phyloP scores from a whole-genome alignment of 495 filamentous ascomycete genomes.

The Pyronema omphalodes region DNA sequence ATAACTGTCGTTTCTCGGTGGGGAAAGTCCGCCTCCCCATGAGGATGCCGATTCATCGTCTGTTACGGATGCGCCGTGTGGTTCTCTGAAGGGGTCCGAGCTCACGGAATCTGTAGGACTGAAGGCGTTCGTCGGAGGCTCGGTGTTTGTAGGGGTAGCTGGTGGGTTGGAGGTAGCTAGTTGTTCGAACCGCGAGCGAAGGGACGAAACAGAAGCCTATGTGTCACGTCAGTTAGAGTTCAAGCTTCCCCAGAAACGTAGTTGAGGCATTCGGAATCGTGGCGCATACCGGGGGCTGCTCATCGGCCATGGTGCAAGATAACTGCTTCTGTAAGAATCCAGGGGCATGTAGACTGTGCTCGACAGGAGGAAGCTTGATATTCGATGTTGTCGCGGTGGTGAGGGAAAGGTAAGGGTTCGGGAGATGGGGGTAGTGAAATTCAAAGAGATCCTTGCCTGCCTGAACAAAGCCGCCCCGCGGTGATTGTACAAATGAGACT shows the following conservation, averaged over 20 bases:
- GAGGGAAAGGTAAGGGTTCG: background rate
- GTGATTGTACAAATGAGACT: background rate
- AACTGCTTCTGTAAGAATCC: background rate
- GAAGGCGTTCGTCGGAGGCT: constrained; percentile 27
- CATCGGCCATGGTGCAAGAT: constrained; percentile 4
- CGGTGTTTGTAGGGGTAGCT: constrained; percentile 24
- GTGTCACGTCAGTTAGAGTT: background rate
- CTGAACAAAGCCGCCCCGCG: background rate
- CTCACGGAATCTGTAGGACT: constrained; percentile 31
- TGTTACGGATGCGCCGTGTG: background rate
- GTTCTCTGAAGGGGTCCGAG: constrained; percentile 15
- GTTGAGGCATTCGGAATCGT: background rate
- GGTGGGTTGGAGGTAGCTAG: constrained; percentile 41
- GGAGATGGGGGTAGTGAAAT: background rate
- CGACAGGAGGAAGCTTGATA: background rate
- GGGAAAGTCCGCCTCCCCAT: background rate
- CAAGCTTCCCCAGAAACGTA: background rate
- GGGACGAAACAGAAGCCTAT: constrained; percentile 55
- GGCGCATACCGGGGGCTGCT: constrained; percentile 1
- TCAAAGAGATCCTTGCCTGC: background rate
- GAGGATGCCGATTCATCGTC: constrained; percentile 2
- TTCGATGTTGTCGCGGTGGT: background rate
- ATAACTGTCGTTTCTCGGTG: constrained; percentile 3
- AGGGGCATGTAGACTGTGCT: constrained; percentile 4
- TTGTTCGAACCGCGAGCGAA: constrained; percentile 83